phyloP scores from a whole-genome alignment of 345 rosid species.

The Lagerstroemia speciosa region DNA sequence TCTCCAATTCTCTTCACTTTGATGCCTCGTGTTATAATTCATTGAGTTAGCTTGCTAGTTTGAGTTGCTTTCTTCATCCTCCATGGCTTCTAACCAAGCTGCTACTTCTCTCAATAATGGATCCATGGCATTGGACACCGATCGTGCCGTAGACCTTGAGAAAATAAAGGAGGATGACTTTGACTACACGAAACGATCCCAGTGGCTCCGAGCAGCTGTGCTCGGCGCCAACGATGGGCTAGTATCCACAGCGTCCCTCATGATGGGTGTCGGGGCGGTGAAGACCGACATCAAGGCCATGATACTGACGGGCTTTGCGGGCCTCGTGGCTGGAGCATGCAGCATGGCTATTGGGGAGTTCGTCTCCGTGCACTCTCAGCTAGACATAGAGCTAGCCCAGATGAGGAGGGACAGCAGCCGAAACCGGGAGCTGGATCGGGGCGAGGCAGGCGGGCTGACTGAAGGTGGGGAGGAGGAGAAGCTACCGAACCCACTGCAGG shows the following conservation, averaged over 20 bases:
- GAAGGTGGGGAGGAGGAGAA: slow-evolving; percentile 28
- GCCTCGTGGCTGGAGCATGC: slow-evolving; percentile 86
- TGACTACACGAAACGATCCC: slow-evolving; percentile 76
- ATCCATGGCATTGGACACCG: slow-evolving; percentile 23
- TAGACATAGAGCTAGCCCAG: slow-evolving; percentile 75
- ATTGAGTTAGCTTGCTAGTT: not conserved
- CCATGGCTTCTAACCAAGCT: slow-evolving; percentile 7
- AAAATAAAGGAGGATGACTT: slow-evolving; percentile 27
- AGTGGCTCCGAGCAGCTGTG: slow-evolving; percentile 92
- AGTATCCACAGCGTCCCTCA: slow-evolving; percentile 72
- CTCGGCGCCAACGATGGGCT: slow-evolving; percentile 92
- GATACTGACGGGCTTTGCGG: slow-evolving; percentile 87
- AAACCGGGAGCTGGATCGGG: not conserved
- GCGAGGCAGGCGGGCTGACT: not conserved
- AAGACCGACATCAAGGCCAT: slow-evolving; percentile 68
- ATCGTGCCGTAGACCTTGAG: slow-evolving; percentile 16
- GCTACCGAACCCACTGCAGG: slow-evolving; percentile 74
- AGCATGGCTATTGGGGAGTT: slow-evolving; percentile 97
- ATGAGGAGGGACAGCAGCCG: slow-evolving; percentile 37
- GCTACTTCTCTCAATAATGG: slow-evolving; percentile 16
- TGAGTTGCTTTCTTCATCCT: not conserved
- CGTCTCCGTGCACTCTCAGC: slow-evolving; percentile 81
- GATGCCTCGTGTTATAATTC: not conserved
- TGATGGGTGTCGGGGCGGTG: slow-evolving; percentile 92
- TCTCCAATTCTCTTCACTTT: slow-evolving; percentile 10